A percentile compares a stretch with the other conserved stretches of the same genome.
Evolutionary conservation across 805 yeast genomes (phyloP).

Genomic region (Lachancea fermentati): DNA sequence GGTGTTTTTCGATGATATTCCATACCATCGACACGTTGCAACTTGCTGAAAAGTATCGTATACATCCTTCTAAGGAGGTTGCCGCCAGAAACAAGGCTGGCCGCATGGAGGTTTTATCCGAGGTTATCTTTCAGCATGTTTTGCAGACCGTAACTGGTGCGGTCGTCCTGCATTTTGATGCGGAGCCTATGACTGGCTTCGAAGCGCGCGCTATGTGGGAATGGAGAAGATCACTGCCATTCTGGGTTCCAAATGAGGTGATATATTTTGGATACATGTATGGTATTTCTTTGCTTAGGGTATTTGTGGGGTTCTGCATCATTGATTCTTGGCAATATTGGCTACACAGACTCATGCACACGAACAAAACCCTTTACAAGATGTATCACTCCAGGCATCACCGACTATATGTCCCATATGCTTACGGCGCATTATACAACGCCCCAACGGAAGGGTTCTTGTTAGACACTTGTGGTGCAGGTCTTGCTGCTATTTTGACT

Average conservation of each 20-base stretch:
- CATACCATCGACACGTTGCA: slow-evolving; percentile 68
- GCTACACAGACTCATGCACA: slow-evolving; percentile 85
- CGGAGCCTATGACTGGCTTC: slow-evolving; percentile 45
- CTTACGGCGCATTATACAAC: slow-evolving; percentile 93
- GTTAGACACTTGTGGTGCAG: slow-evolving; percentile 89
- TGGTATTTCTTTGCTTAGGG: slow-evolving; percentile 54
- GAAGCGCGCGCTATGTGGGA: slow-evolving; percentile 45
- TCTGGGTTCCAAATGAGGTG: slow-evolving; percentile 41
- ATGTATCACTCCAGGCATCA: slow-evolving; percentile 93
- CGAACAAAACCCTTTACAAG: slow-evolving; percentile 67
- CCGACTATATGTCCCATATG: slow-evolving; percentile 90
- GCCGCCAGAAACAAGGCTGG: slow-evolving; percentile 68
- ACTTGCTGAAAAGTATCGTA: slow-evolving; percentile 76
- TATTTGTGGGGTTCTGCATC: slow-evolving; percentile 59
- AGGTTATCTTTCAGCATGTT: slow-evolving; percentile 79
- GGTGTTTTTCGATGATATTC: slow-evolving; percentile 72
- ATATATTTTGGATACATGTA: slow-evolving; percentile 54
- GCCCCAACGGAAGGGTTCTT: slow-evolving; percentile 91
- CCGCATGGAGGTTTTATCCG: slow-evolving; percentile 61
- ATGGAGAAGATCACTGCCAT: slow-evolving; percentile 30
- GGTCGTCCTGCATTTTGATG: slow-evolving; percentile 51
- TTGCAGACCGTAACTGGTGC: slow-evolving; percentile 74
- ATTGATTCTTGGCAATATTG: slow-evolving; percentile 95
- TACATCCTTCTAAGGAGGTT: slow-evolving; percentile 90
- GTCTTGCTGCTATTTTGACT: slow-evolving; percentile 62